Conservation (phyloP, 352 stramenopile species). For the Phytophthora nicotianae region DNA sequence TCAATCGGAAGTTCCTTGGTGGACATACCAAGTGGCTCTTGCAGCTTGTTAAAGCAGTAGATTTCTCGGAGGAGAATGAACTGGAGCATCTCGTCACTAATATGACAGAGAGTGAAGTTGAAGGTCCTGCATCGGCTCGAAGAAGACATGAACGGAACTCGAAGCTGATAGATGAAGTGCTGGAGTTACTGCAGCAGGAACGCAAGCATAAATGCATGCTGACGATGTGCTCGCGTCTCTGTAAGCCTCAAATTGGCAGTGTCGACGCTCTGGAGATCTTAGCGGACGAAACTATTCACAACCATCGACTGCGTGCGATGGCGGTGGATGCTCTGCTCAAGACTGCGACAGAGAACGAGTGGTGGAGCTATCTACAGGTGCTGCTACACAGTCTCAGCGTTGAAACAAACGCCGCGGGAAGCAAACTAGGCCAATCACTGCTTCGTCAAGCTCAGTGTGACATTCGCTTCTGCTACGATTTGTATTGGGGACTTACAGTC, state of each 20-base stretch:
- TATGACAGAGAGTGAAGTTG: conserved; percentile 29
- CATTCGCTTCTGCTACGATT: conserved; percentile 84
- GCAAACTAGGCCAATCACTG: conserved; percentile 70
- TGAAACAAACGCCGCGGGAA: conserved; percentile 64
- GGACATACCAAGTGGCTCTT: conserved; percentile 88
- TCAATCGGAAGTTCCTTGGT: conserved; percentile 78
- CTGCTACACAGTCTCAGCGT: conserved; percentile 77
- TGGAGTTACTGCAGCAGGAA: conserved; percentile 66
- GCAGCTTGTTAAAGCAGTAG: conserved; percentile 85
- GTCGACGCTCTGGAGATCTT: conserved; percentile 84
- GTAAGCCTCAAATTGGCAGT: conserved; percentile 71
- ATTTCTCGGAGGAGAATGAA: conserved; percentile 65
- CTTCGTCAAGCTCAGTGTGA: conserved; percentile 79
- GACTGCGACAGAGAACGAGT: conserved; percentile 78
- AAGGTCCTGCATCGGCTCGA: conserved; percentile 18
- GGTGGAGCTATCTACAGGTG: conserved; percentile 77
- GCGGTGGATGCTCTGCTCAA: conserved; percentile 68
- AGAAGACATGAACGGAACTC: conserved; percentile 31
- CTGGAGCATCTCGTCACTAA: conserved; percentile 33
- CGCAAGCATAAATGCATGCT: conserved; percentile 85
- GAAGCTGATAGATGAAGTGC: conserved; percentile 60
- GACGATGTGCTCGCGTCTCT: conserved; percentile 87
- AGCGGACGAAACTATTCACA: conserved; percentile 69
- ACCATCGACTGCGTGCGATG: conserved; percentile 57
- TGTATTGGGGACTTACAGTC: conserved; percentile 87